Conservation (phyloP, 441 rosid species). For the Hura crepitans region DNA sequence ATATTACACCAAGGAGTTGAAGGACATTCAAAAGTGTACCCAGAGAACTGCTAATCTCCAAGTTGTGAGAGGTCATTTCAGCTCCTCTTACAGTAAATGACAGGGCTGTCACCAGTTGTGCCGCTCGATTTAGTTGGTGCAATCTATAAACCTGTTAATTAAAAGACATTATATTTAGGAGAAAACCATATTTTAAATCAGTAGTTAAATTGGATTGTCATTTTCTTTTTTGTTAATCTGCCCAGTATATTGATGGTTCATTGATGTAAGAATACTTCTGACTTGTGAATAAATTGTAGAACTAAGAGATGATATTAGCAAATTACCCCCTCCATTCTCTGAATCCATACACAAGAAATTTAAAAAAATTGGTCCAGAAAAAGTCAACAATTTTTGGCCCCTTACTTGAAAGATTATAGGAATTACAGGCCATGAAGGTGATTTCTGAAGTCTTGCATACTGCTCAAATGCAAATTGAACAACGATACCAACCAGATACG, state of each 20-base stretch:
- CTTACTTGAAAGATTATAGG: slow-evolving; percentile 90
- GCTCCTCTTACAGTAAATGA: slow-evolving; percentile 87
- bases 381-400: slow-evolving; percentile 1
- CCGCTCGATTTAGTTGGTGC: slow-evolving; percentile 95
- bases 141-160: slow-evolving; percentile 79
- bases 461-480: slow-evolving; percentile 95
- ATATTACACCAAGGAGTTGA: slow-evolving; percentile 79
- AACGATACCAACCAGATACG: slow-evolving; percentile 86
- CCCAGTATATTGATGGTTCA: slow-evolving; percentile 6
- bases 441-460: slow-evolving; percentile 60
- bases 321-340: background rate
- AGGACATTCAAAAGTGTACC: slow-evolving; percentile 79
- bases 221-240: background rate
- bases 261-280: background rate
- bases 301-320: background rate
- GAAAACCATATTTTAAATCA: background rate
- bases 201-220: background rate
- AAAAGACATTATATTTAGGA: background rate
- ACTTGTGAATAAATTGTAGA: background rate
- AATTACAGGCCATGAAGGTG: slow-evolving; percentile 75
- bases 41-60: slow-evolving; percentile 83
- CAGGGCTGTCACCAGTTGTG: slow-evolving; percentile 88
- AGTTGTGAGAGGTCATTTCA: slow-evolving; percentile 71
- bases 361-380: slow-evolving; percentile 9
- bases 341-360: background rate